Percentiles rank a stretch among this genome's conserved stretches.
Evolutionary conservation across 169 alveolate species (phyloP).

Genomic region (Theileria parva): DNA sequence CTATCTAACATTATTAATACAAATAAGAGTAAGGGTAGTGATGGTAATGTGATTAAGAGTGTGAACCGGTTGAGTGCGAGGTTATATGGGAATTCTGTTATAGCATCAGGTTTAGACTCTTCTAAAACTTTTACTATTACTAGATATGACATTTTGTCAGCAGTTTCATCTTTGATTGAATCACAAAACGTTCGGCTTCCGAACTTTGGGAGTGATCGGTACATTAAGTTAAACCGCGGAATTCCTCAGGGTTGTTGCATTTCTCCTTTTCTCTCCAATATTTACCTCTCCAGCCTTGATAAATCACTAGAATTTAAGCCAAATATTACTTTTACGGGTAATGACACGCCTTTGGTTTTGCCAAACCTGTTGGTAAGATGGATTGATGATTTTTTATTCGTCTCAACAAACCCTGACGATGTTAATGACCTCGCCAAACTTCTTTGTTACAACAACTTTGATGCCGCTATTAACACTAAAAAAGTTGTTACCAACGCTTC

Average conservation of each 20-base stretch:
- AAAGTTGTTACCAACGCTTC: not conserved
- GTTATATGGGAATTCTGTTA: constrained; percentile 10
- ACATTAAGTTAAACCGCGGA: constrained; percentile 27
- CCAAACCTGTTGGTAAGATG: constrained; percentile 62
- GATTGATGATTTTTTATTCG: constrained; percentile 64
- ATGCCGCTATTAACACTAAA: constrained; percentile 24
- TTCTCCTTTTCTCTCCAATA: constrained; percentile 53
- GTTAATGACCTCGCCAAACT: constrained; percentile 17
- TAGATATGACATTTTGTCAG: constrained; percentile 27
- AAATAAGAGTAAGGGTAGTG: too few species aligned
- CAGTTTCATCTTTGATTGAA: constrained; percentile 29
- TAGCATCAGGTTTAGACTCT: constrained; percentile 14
- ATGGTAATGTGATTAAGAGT: not conserved
- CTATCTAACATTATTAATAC: not conserved
- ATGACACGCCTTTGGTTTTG: not conserved
- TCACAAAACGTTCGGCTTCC: constrained; percentile 28
- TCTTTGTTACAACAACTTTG: constrained; percentile 34
- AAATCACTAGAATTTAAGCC: not conserved
- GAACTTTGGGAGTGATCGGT: not conserved
- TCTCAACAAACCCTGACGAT: constrained; percentile 45
- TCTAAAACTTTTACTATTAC: not conserved
- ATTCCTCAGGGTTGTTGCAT: constrained; percentile 71
- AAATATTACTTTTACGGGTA: not conserved
- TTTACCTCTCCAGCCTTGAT: constrained; percentile 51
- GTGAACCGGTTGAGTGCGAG: constrained; percentile 2